Conservation (phyloP, 768 basidiomycete genomes). For the Auricularia cornea region DNA sequence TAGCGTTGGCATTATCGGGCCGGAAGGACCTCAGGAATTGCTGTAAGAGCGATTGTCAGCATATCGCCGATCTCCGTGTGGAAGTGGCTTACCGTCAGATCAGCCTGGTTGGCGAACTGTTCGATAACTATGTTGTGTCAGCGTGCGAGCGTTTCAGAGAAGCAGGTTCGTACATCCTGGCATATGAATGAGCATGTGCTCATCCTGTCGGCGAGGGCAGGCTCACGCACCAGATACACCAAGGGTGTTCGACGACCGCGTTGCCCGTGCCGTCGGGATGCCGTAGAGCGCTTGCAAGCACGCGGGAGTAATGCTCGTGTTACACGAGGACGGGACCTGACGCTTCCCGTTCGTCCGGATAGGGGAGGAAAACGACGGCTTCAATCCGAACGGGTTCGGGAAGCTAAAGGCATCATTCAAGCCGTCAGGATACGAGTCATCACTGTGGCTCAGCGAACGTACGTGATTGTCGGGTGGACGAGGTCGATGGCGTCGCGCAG, state of each 20-base stretch:
- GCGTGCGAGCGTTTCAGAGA: slow-evolving; percentile 15
- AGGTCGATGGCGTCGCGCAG: neutral
- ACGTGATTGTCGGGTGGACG: slow-evolving; percentile 1
- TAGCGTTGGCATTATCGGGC: slow-evolving; percentile 7
- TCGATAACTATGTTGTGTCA: slow-evolving; percentile 18
- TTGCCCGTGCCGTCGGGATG: slow-evolving; percentile 21
- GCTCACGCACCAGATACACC: slow-evolving; percentile 6
- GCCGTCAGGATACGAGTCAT: neutral
- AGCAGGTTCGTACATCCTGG: slow-evolving; percentile 14
- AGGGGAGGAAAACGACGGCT: neutral
- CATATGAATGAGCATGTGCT: no score
- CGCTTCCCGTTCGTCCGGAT: neutral
- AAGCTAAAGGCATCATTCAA: neutral
- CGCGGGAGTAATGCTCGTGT: slow-evolving; percentile 22
- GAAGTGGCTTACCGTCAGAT: slow-evolving; percentile 9
- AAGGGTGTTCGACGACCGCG: slow-evolving; percentile 17
- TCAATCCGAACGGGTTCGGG: neutral
- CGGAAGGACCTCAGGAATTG: slow-evolving; percentile 7
- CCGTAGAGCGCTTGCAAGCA: slow-evolving; percentile 35
- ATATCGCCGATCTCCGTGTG: neutral
- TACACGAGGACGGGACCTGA: slow-evolving; percentile 18
- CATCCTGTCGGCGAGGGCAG: no score
- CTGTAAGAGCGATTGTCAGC: neutral
- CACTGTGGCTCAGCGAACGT: neutral
- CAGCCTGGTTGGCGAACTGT: slow-evolving; percentile 14